Conservation (phyloP, 1,139 yeast species). For the Sugiyamaella xylanicola region DNA sequence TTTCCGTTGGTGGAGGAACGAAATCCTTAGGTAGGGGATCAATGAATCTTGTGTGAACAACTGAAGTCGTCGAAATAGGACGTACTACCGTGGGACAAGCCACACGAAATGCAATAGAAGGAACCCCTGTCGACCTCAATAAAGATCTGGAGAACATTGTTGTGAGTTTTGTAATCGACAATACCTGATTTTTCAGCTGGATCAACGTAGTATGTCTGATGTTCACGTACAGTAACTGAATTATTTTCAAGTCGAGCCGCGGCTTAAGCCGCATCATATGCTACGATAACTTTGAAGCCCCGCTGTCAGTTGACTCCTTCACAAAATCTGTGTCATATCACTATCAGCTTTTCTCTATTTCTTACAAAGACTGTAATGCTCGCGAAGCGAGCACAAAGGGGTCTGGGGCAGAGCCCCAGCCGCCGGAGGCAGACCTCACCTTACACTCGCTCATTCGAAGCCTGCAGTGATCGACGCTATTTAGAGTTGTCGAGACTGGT, state of each 20-base stretch:
- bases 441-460: too few species aligned
- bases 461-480: constrained; percentile 4
- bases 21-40: constrained; percentile 17
- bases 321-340: too few species aligned
- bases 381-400: too few species aligned
- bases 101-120: constrained; percentile 13
- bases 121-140: neutral
- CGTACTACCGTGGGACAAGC: constrained; percentile 6
- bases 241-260: neutral
- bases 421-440: too few species aligned
- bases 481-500: neutral
- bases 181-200: neutral
- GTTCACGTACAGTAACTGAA: neutral
- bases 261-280: neutral
- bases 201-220: too few species aligned
- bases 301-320: too few species aligned
- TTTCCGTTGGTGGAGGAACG: constrained; percentile 50
- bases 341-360: too few species aligned
- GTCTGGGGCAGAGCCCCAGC: too few species aligned
- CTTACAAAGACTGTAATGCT: too few species aligned
- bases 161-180: too few species aligned
- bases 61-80: constrained; percentile 1
- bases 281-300: too few species aligned
- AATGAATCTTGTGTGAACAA: constrained; percentile 13
- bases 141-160: constrained; percentile 18